Evolutionary conservation across 1,284 basidiomycete species (phyloP).

Genomic region (Microbotryum silenes-acaulis): DNA sequence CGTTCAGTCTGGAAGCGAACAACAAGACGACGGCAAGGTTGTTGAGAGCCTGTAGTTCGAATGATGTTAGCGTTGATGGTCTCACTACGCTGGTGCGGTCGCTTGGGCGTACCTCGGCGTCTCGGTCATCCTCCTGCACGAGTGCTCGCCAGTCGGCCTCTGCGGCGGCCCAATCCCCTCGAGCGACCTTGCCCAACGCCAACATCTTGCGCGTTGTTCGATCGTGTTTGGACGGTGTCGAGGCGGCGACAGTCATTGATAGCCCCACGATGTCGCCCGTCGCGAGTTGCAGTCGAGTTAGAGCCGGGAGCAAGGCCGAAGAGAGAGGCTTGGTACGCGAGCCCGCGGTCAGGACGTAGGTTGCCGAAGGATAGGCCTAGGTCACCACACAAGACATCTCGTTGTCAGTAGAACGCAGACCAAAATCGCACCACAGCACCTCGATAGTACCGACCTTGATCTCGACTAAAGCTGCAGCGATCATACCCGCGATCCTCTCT

Average conservation of each 20-base stretch:
- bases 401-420: conserved; percentile 39
- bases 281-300: conserved; percentile 65
- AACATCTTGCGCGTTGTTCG: conserved; percentile 53
- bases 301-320: conserved; percentile 54
- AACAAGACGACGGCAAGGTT: conserved; percentile 64
- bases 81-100: too few relatives aligned
- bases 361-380: conserved; percentile 42
- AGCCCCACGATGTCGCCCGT: conserved; percentile 56
- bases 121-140: conserved; percentile 50
- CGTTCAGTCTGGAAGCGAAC: conserved; percentile 58
- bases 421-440: neutral
- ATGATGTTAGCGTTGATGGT: neutral
- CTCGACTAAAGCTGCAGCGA: conserved; percentile 64
- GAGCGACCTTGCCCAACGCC: conserved; percentile 55
- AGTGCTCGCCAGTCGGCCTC: conserved; percentile 46
- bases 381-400: conserved; percentile 40
- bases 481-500: conserved; percentile 58
- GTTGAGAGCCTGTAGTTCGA: conserved; percentile 55
- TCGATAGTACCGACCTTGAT: conserved; percentile 51
- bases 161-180: conserved; percentile 59
- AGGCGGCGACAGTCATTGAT: conserved; percentile 50
- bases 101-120: conserved; percentile 51
- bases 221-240: conserved; percentile 43
- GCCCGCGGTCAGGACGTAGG: conserved; percentile 50
- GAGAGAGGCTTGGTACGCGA: conserved; percentile 40